Conservation (phyloP, 2,329 filamentous ascomycete genomes). For the Eurotiales sp. region DNA sequence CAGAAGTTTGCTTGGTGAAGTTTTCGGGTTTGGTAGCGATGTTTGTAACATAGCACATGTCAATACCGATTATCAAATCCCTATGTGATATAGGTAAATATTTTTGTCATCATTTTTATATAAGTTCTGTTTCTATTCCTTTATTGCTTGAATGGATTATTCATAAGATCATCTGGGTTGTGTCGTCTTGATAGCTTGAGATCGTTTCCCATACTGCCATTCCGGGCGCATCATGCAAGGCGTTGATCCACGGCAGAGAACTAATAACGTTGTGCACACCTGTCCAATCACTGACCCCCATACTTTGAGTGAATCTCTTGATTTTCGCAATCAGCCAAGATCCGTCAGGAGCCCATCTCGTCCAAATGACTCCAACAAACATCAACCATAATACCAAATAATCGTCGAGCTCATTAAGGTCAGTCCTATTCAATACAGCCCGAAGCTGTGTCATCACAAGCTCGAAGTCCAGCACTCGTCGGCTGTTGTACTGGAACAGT, state of each 20-base stretch:
- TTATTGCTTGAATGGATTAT: neutral
- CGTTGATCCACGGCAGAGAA: slow-evolving; percentile 7
- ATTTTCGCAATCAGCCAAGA: slow-evolving; percentile 2
- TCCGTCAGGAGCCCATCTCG: neutral
- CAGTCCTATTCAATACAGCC: neutral
- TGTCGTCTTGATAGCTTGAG: slow-evolving; percentile 6
- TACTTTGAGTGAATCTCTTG: neutral
- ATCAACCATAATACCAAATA: slow-evolving; percentile 8
- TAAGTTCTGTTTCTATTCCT: neutral
- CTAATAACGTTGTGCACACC: neutral
- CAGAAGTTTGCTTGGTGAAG: slow-evolving; percentile 29
- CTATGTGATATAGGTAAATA: too few relatives aligned
- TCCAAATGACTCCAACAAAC: slow-evolving; percentile 14
- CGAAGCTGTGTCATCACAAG: neutral
- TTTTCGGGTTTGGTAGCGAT: too few relatives aligned
- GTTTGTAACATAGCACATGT: too few relatives aligned
- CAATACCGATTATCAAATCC: too few relatives aligned
- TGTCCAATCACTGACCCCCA: slow-evolving; percentile 1
- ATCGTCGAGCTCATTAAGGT: slow-evolving; percentile 1
- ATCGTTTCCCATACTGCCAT: neutral
- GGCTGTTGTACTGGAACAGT: slow-evolving; percentile 5
- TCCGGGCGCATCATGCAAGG: slow-evolving; percentile 4
- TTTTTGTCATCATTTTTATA: too few relatives aligned
- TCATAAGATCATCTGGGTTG: neutral
- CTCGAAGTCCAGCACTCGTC: slow-evolving; percentile 3